Conservation (phyloP, 2,329 filamentous ascomycete species). For the Pseudocercospora crystallina region DNA sequence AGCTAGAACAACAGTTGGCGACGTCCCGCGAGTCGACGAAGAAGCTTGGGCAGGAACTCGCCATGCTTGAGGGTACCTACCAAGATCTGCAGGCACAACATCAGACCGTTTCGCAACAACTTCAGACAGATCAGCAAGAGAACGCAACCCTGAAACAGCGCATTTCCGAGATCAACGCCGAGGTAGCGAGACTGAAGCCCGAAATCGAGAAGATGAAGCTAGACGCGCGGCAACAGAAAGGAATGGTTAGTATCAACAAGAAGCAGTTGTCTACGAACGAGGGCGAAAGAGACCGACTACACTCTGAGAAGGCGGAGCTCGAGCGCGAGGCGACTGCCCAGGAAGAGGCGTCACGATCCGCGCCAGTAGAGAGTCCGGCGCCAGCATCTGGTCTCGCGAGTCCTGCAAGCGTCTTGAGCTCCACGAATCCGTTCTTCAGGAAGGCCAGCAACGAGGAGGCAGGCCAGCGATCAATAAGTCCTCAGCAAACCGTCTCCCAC, state of each 20-base stretch:
- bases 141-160: slow-evolving; percentile 83
- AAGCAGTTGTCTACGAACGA: slow-evolving; percentile 93
- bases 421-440: slow-evolving; percentile 94
- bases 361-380: slow-evolving; percentile 18
- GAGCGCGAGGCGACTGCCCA: slow-evolving; percentile 49
- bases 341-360: slow-evolving; percentile 21
- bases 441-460: slow-evolving; percentile 41
- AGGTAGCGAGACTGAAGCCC: slow-evolving; percentile 80
- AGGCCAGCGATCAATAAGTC: slow-evolving; percentile 26
- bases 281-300: slow-evolving; percentile 82
- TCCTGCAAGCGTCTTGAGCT: slow-evolving; percentile 39
- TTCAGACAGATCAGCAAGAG: slow-evolving; percentile 86
- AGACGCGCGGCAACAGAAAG: slow-evolving; percentile 92
- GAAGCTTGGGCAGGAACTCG: slow-evolving; percentile 80
- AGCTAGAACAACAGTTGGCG: slow-evolving; percentile 78
- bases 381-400: slow-evolving; percentile 22
- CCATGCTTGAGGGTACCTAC: slow-evolving; percentile 75
- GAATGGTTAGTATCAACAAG: slow-evolving; percentile 95
- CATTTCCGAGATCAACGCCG: slow-evolving; percentile 77
- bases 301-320: slow-evolving; percentile 73
- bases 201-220: slow-evolving; percentile 90
- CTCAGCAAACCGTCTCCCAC: slow-evolving; percentile 22
- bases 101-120: slow-evolving; percentile 67
- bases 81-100: slow-evolving; percentile 83
- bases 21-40: slow-evolving; percentile 75